Percentiles rank a stretch among this genome's conserved stretches.
These are phyloP conservation scores for Trichophyton schoenleinii DNA, from an alignment of 2,329 filamentous ascomycete genomes.

Conservation along the genomic window DNA sequence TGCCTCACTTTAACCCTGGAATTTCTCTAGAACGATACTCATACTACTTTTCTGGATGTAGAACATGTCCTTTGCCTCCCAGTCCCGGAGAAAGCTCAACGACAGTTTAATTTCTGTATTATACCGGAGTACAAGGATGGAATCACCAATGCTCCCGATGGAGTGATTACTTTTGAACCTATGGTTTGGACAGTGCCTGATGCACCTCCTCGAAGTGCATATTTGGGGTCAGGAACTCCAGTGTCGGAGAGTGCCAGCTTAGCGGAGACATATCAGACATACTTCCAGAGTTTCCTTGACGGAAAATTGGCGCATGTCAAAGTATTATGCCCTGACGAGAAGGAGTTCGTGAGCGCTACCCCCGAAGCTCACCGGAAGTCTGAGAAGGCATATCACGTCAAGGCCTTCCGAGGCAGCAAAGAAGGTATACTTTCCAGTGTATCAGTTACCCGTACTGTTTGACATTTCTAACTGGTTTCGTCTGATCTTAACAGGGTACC, in stretches of 20 bases:
- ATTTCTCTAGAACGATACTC: background rate
- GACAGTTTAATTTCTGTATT: constrained; percentile 51
- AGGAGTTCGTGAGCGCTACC: constrained; percentile 48
- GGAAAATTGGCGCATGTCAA: constrained; percentile 35
- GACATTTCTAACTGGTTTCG: background rate
- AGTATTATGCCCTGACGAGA: constrained; percentile 42
- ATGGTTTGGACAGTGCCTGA: constrained; percentile 51
- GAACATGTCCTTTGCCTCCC: constrained; percentile 50
- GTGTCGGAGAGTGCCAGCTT: constrained; percentile 28
- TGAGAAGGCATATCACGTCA: constrained; percentile 52
- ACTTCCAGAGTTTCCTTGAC: constrained; percentile 37
- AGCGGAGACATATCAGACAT: constrained; percentile 35
- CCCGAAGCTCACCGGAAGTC: constrained; percentile 49
- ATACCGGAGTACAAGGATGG: constrained; percentile 42
- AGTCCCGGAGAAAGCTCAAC: constrained; percentile 51
- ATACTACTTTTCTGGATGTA: constrained; percentile 8
- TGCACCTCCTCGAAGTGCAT: constrained; percentile 36
- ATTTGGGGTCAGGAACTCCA: constrained; percentile 31
- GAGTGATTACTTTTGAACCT: constrained; percentile 36
- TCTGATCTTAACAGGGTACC: constrained; percentile 37
- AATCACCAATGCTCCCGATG: constrained; percentile 34
- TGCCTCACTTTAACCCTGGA: background rate
- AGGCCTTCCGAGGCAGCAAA: constrained; percentile 52
- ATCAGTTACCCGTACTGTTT: background rate
- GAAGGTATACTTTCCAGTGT: constrained; percentile 37